Evolutionary conservation across 2,329 filamentous ascomycete genomes (phyloP), one percentile per base, ranked within the genome.

Genomic region (Alternaria gansuensis): DNA sequence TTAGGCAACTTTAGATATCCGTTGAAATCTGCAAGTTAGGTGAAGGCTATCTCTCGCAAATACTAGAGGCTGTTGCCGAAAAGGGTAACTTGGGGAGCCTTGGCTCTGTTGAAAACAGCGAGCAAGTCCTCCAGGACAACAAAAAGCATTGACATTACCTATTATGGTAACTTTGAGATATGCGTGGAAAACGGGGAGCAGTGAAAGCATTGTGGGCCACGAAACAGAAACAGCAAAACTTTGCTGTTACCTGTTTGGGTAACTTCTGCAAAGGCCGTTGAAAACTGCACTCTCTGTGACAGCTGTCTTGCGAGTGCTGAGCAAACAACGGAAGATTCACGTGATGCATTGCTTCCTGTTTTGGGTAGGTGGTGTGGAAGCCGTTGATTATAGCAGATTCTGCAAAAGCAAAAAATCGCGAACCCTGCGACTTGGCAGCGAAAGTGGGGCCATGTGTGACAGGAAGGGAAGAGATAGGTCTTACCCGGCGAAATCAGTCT

Each of bases 331-430:
- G 17, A 23, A 0, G 23, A 13, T 10, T 34, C 44, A 46, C 29
- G 29, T 46, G 44, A 5, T 17, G 5, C 29, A 5, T 5, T 11
- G 1, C 2, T 7, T 13, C 44, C 31, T 5, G 1, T 11, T n/a
- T 5, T 1, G 31, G 31, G 44, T 34, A 48, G 31, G 44, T 11
- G 4, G 29, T n/a, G 29, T 24, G 31, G n/a, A 3, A 2, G 21
- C 3, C 21, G 44, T 48, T 9, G 29, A 48, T 48, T 34, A 14
- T n/a, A 5, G 44, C 29, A 34, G 37, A 24, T 48, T 48, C n/a
- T 3, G 44, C 31, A 48, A 48, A 48, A 48, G 31, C 29, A 36
- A 48, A 48, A 34, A 7, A 34, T 26, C 21, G 44, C 44, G 31
- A 48, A 36, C 29, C 44, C 44, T 26, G 36, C 29, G 33, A 4